These are phyloP conservation scores for Fusarium sp. DNA, from an alignment of 2,329 filamentous ascomycete species.

Conservation along the genomic window DNA sequence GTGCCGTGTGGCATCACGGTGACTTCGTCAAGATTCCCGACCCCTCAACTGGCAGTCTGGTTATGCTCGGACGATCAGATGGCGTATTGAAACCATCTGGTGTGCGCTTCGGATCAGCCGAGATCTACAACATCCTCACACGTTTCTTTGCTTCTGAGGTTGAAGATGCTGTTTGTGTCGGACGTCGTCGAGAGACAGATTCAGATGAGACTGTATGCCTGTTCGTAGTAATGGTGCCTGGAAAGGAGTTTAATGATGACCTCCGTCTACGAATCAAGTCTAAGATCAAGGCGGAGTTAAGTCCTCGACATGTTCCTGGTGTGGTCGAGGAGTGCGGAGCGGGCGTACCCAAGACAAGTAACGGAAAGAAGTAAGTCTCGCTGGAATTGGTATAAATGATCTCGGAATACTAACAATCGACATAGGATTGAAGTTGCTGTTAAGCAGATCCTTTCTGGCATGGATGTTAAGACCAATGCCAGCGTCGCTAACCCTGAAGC, in stretches of 20 bases:
- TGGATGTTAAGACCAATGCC: slow-evolving; percentile 87
- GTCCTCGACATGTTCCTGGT: slow-evolving; percentile 88
- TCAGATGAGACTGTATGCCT: slow-evolving; percentile 87
- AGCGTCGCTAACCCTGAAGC: slow-evolving; percentile 94
- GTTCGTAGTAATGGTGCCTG: slow-evolving; percentile 81
- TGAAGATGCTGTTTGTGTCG: slow-evolving; percentile 89
- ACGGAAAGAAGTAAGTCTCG: slow-evolving; percentile 87
- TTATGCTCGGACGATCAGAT: slow-evolving; percentile 93
- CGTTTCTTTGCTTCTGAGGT: slow-evolving; percentile 83
- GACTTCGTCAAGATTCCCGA: slow-evolving; percentile 83
- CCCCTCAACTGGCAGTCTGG: slow-evolving; percentile 77
- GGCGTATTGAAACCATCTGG: slow-evolving; percentile 93
- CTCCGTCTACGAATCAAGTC: slow-evolving; percentile 73
- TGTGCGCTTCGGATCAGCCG: slow-evolving; percentile 90
- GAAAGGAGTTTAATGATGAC: slow-evolving; percentile 66
- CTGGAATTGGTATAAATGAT: neutral
- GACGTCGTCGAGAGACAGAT: slow-evolving; percentile 76
- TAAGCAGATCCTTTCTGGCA: slow-evolving; percentile 92
- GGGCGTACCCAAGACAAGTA: slow-evolving; percentile 90
- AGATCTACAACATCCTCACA: slow-evolving; percentile 95
- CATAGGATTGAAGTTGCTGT: slow-evolving; percentile 89
- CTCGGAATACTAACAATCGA: slow-evolving; percentile 21
- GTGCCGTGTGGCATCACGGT: slow-evolving; percentile 87
- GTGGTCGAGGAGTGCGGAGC: slow-evolving; percentile 81
- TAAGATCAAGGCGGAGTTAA: slow-evolving; percentile 80